phyloP scores from a whole-genome alignment of 352 stramenopile genomes.

The Phytophthora tubulina region DNA sequence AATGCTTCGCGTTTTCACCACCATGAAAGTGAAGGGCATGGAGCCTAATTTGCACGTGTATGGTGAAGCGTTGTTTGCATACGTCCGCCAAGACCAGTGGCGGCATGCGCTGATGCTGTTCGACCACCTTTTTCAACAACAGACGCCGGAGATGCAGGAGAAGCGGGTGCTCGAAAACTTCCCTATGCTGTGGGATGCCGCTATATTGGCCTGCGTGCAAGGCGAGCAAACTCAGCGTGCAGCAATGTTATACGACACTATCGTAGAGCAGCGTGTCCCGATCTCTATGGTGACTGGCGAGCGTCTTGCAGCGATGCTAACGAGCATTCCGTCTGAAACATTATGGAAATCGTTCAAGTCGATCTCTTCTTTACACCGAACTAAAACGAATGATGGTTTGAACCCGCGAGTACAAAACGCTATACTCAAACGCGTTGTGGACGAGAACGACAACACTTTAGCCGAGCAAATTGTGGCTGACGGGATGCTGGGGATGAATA shows the following conservation, averaged over 20 bases:
- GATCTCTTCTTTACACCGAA: slow-evolving; percentile 59
- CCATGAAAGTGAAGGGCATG: slow-evolving; percentile 78
- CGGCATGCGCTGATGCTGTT: slow-evolving; percentile 79
- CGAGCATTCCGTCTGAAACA: slow-evolving; percentile 49
- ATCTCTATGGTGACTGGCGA: slow-evolving; percentile 65
- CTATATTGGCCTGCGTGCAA: slow-evolving; percentile 56
- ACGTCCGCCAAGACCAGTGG: slow-evolving; percentile 72
- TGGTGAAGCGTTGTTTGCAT: slow-evolving; percentile 74
- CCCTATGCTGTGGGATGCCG: slow-evolving; percentile 75
- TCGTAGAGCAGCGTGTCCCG: slow-evolving; percentile 46
- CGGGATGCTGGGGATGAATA: slow-evolving; percentile 44
- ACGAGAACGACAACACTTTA: slow-evolving; percentile 56
- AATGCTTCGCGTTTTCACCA: slow-evolving; percentile 74
- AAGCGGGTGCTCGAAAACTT: slow-evolving; percentile 54
- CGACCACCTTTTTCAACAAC: slow-evolving; percentile 69
- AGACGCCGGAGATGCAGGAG: slow-evolving; percentile 48
- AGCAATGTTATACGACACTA: slow-evolving; percentile 53
- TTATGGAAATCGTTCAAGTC: slow-evolving; percentile 67
- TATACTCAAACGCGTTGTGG: slow-evolving; percentile 64
- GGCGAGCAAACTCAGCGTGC: slow-evolving; percentile 61
- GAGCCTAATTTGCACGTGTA: slow-evolving; percentile 77
- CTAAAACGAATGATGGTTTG: slow-evolving; percentile 32
- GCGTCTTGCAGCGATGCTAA: slow-evolving; percentile 55
- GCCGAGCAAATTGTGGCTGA: slow-evolving; percentile 66
- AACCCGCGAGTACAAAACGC: slow-evolving; percentile 68